Evolutionary conservation across 208 protist genomes (phyloP).

Genomic region (Borovskyia barvae): DNA sequence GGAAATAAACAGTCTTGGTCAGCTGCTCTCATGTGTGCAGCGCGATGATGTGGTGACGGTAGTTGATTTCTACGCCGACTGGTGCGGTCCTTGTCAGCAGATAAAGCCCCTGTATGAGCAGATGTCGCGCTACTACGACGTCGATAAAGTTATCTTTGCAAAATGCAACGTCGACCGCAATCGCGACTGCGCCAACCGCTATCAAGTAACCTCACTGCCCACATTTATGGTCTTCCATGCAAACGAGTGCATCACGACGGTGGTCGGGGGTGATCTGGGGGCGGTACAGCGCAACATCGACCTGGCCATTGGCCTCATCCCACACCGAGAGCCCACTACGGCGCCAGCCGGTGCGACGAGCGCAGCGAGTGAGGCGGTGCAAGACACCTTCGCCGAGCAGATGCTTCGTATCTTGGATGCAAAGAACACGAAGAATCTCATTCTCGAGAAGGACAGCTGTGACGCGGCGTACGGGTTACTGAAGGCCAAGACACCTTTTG

Average conservation of each 20-base stretch:
- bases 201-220: constrained; percentile 57
- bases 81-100: constrained; percentile 84
- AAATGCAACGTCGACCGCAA: constrained; percentile 85
- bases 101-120: constrained; percentile 70
- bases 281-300: constrained; percentile 59
- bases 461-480: constrained; percentile 43
- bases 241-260: constrained; percentile 39
- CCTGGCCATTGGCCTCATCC: constrained; percentile 24
- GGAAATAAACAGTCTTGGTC: constrained; percentile 69
- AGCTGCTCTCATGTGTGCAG: constrained; percentile 52
- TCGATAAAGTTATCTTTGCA: constrained; percentile 55
- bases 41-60: constrained; percentile 51
- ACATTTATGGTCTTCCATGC: constrained; percentile 78
- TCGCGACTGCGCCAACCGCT: constrained; percentile 51
- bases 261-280: constrained; percentile 51
- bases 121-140: constrained; percentile 51
- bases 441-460: constrained; percentile 37
- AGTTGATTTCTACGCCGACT: constrained; percentile 87
- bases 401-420: constrained; percentile 53
- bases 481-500: constrained; percentile 33
- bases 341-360: background rate
- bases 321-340: background rate
- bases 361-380: background rate
- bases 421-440: constrained; percentile 33
- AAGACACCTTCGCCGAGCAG: constrained; percentile 42